Evolutionary conservation across 805 yeast species (phyloP).

Genomic region (Kurtzmaniella cleridarum): DNA sequence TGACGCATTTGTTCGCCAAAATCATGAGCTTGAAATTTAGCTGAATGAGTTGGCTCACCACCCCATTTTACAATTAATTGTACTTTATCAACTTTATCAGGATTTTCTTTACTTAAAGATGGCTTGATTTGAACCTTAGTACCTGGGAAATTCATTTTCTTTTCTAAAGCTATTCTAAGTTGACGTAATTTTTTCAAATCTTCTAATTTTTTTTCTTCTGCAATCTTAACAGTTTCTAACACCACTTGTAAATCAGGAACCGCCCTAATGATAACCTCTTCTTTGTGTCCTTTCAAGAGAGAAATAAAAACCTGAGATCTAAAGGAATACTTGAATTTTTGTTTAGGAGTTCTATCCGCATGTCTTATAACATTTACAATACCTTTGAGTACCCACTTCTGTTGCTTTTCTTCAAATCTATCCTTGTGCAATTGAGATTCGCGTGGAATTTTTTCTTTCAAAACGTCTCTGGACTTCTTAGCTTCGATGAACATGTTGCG

Average conservation of each 20-base stretch:
- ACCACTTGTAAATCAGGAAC: slow-evolving; percentile 82
- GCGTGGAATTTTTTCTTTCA: slow-evolving; percentile 33
- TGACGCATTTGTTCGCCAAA: slow-evolving; percentile 95
- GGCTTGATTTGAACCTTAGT: slow-evolving; percentile 96
- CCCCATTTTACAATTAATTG: slow-evolving; percentile 98
- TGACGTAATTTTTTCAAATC: slow-evolving; percentile 73
- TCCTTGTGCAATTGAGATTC: slow-evolving; percentile 29
- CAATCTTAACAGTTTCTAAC: slow-evolving; percentile 74
- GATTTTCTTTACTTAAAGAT: slow-evolving; percentile 53
- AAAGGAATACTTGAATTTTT: slow-evolving; percentile 93
- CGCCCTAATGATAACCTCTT: slow-evolving; percentile 92
- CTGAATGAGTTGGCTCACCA: slow-evolving; percentile 98
- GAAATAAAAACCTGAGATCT: slow-evolving; percentile 82
- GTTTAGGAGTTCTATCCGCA: slow-evolving; percentile 98
- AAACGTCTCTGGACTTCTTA: slow-evolving; percentile 34
- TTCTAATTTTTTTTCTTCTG: slow-evolving; percentile 74
- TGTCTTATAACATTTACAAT: slow-evolving; percentile 88
- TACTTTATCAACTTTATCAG: slow-evolving; percentile 81
- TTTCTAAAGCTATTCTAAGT: slow-evolving; percentile 76
- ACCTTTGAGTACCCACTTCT: slow-evolving; percentile 96
- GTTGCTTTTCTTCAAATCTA: slow-evolving; percentile 56
- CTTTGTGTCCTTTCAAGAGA: slow-evolving; percentile 86
- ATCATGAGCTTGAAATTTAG: slow-evolving; percentile 89
- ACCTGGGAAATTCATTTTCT: slow-evolving; percentile 88
- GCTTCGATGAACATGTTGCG: slow-evolving; percentile 65